Conservation (phyloP, 306 rosid species). For the Urtica urens region DNA sequence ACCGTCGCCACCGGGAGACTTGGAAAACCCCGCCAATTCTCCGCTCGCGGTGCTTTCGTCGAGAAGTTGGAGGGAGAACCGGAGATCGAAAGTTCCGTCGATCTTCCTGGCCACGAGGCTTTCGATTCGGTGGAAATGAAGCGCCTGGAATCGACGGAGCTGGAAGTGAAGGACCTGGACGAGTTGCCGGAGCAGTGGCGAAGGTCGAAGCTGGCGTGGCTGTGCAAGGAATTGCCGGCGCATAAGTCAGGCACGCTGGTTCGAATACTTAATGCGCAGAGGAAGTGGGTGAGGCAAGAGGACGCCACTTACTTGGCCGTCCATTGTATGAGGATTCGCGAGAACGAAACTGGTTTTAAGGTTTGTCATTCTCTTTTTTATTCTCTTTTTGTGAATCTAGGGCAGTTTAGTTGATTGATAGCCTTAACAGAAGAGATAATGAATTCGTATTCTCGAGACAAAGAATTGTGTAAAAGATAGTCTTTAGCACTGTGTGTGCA, state of each 20-base stretch:
- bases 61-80: slow-evolving; percentile 22
- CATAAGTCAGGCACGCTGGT: slow-evolving; percentile 36
- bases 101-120: slow-evolving; percentile 16
- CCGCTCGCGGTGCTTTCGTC: slow-evolving; percentile 21
- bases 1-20: background rate
- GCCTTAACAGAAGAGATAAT: no score
- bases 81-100: slow-evolving; percentile 8
- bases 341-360: slow-evolving; percentile 59
- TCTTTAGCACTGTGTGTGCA: no score
- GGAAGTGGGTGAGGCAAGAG: slow-evolving; percentile 69
- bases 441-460: no score
- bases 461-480: no score
- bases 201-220: slow-evolving; percentile 51
- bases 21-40: background rate
- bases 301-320: slow-evolving; percentile 53
- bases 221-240: slow-evolving; percentile 44
- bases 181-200: slow-evolving; percentile 64
- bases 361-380: slow-evolving; percentile 15
- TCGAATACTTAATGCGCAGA: slow-evolving; percentile 66
- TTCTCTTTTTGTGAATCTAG: no score
- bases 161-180: slow-evolving; percentile 36
- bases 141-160: slow-evolving; percentile 20
- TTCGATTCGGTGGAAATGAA: slow-evolving; percentile 32
- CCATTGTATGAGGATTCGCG: slow-evolving; percentile 83
- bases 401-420: no score